A percentile compares a stretch with the other conserved stretches of the same genome.
These are phyloP conservation scores for Leccinum angustisporum DNA, from an alignment of 1,284 basidiomycete genomes.

Conservation along the genomic window DNA sequence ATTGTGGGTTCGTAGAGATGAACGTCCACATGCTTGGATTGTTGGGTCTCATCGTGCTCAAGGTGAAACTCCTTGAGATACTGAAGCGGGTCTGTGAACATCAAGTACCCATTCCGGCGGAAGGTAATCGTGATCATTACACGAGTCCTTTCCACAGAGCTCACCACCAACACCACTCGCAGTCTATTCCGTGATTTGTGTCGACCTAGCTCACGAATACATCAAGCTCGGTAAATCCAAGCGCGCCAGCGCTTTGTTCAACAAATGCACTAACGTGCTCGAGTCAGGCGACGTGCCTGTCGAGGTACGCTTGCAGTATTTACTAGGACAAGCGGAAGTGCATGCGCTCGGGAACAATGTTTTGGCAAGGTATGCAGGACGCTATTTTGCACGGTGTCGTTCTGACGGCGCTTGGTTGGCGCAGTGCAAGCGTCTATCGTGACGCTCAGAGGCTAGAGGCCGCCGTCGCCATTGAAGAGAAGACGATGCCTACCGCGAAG, in stretches of 20 bases:
- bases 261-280: constrained; percentile 50
- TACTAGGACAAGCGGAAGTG: constrained; percentile 66
- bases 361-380: constrained; percentile 53
- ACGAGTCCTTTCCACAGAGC: not conserved
- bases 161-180: not conserved
- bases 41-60: constrained; percentile 48
- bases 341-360: constrained; percentile 64
- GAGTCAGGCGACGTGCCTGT: constrained; percentile 45
- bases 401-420: constrained; percentile 5
- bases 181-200: constrained; percentile 69
- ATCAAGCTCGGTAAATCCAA: constrained; percentile 71
- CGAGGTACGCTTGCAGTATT: constrained; percentile 53
- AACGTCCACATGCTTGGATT: constrained; percentile 69
- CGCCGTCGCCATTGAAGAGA: constrained; percentile 45
- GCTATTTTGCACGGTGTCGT: not conserved
- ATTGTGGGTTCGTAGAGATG: constrained; percentile 42
- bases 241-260: constrained; percentile 65
- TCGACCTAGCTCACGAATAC: constrained; percentile 77
- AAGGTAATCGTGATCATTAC: constrained; percentile 42
- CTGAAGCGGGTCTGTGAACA: constrained; percentile 48
- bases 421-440: constrained; percentile 55
- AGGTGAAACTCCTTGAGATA: constrained; percentile 54
- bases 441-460: constrained; percentile 54
- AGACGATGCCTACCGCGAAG: constrained; percentile 49
- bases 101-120: constrained; percentile 41